phyloP scores from a whole-genome alignment of 2,329 filamentous ascomycete genomes.

The Chaetomium globosum region DNA sequence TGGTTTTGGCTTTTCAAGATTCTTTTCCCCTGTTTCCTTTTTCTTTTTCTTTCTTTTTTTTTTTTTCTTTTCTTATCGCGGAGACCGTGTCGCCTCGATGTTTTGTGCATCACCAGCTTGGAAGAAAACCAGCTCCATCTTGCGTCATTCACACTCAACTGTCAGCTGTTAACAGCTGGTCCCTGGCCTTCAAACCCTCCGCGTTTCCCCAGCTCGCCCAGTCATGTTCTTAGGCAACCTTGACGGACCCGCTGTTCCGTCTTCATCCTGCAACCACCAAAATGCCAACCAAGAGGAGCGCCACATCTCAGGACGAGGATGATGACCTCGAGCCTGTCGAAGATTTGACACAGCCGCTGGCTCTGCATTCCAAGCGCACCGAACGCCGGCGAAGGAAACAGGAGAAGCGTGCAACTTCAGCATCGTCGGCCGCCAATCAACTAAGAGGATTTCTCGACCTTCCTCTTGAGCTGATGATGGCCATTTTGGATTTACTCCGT shows the following conservation, averaged over 20 bases:
- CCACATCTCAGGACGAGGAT: not conserved
- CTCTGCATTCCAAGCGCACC: constrained; percentile 56
- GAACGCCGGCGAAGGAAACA: constrained; percentile 51
- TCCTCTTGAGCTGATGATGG: constrained; percentile 56
- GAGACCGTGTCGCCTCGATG: too few species aligned
- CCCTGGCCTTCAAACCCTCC: not conserved
- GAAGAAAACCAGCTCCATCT: not conserved
- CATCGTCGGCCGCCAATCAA: constrained; percentile 26
- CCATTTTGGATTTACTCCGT: constrained; percentile 50
- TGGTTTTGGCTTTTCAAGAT: too few species aligned
- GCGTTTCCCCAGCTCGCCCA: too few species aligned
- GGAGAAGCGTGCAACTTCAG: constrained; percentile 44
- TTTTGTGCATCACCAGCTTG: too few species aligned
- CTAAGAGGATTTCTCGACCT: constrained; percentile 48
- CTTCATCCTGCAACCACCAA: constrained; percentile 1
- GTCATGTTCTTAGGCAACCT: not conserved
- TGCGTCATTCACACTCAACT: not conserved
- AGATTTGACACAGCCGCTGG: constrained; percentile 53
- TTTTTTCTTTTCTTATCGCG: too few species aligned
- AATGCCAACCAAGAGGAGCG: constrained; percentile 16
- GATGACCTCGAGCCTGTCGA: not conserved
- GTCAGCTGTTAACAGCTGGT: not conserved
- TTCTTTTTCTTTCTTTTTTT: too few species aligned
- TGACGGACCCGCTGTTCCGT: not conserved
- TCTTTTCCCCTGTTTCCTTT: too few species aligned